phyloP scores from a whole-genome alignment of 2,329 filamentous ascomycete species.

The Phaeosphaeriaceae sp. region DNA sequence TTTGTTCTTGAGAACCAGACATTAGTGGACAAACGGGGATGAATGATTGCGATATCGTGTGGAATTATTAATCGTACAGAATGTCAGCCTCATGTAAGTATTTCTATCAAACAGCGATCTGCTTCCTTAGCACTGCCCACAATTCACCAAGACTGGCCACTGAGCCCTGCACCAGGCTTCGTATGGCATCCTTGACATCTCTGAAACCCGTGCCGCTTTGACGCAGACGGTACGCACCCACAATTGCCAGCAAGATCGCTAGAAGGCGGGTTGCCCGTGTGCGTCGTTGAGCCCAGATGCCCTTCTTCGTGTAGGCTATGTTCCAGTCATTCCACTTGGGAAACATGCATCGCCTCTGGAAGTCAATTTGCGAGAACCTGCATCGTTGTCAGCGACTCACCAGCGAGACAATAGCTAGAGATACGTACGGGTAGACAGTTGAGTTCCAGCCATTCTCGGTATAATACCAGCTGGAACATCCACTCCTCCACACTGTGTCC shows the following conservation, averaged over 20 bases:
- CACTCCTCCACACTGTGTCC: slow-evolving; percentile 61
- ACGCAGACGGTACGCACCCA: slow-evolving; percentile 33
- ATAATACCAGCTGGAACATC: slow-evolving; percentile 70
- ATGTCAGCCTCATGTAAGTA: neutral
- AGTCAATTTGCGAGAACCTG: slow-evolving; percentile 60
- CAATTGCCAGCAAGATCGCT: slow-evolving; percentile 23
- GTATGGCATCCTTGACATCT: slow-evolving; percentile 25
- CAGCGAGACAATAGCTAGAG: too few species aligned
- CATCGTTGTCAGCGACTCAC: slow-evolving; percentile 1
- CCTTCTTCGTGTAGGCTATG: slow-evolving; percentile 59
- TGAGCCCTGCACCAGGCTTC: slow-evolving; percentile 13
- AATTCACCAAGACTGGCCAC: slow-evolving; percentile 13
- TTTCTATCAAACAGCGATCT: neutral
- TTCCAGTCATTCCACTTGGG: slow-evolving; percentile 63
- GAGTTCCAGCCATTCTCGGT: slow-evolving; percentile 80
- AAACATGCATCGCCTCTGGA: slow-evolving; percentile 59
- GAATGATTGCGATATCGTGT: neutral
- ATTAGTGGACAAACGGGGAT: neutral
- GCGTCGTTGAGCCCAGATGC: slow-evolving; percentile 44
- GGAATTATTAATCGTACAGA: neutral
- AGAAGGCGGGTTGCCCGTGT: slow-evolving; percentile 24
- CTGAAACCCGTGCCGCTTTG: slow-evolving; percentile 29
- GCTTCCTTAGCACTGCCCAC: slow-evolving; percentile 7
- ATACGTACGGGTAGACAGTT: slow-evolving; percentile 66
- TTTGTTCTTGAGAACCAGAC: neutral